Base-by-base conservation (phyloP, 148 eudicot genomes). In the Cornus kousa region DNA sequence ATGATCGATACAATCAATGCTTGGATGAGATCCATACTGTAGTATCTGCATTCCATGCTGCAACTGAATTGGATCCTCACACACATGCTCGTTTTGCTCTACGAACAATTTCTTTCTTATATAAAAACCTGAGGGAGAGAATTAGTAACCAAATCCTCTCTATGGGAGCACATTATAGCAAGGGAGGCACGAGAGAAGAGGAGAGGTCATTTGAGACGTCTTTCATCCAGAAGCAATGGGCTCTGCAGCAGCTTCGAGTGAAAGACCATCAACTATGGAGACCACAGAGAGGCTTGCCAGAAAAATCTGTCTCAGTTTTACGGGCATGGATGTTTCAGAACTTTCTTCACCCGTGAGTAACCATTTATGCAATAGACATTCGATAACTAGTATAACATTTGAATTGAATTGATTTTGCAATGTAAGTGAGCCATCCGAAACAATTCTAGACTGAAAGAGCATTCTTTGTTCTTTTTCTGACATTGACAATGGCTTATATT, bases 281-380 rank as follows among this genome's bases (percentile, higher is more conserved):
- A 80, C 98, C 98, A 35, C 97, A 95, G 70, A 89, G 98, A 91
- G 98, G 98, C 71, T 83, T 95, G 85, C 98, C 98, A 0, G 98
- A 95, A 84, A 87, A 87, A 90, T 93, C 98, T 39, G 98, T 95
- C 82, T 95, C 98, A 0, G 93, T 93, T 75, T 84, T 95, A 69
- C 83, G 98, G 10, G 94, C 94, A 23, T 95, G 98, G 98, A 95
- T 95, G 98, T 95, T 95, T 78, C 97, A 95, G 72, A 95, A 95
- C 85, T 95, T 95, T 79, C 97, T 95, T 73, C 98, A 90, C 83
- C 98, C 98, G 98, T 95, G 74, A 89, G 92, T 83, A 75, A 16
- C 22, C 17, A 28, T 53, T 53, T 53, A 11, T 53, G 59, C 59
- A 53, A 53, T 53, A 53, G 59, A 48, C 7, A 53, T 53, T 53